Evolutionary conservation across 345 rosid species (phyloP).

Genomic region (Adansonia digitata): DNA sequence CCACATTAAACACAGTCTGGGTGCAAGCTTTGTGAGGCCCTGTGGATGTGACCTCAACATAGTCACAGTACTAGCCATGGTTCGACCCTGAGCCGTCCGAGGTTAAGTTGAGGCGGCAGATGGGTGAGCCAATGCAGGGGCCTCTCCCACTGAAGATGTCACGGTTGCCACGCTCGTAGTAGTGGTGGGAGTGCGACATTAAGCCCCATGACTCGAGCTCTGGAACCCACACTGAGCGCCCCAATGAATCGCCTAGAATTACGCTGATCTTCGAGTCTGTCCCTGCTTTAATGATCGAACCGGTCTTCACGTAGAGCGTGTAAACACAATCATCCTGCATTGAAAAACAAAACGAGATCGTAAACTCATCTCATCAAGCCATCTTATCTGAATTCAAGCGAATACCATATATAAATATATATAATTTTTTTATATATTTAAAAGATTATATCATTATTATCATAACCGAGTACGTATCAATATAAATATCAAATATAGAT

Average conservation of each 20-base stretch:
- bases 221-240: constrained; percentile 26
- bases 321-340: constrained; percentile 25
- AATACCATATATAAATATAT: no score
- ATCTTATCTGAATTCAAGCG: no score
- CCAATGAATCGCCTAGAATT: constrained; percentile 24
- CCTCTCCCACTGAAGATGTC: constrained; percentile 42
- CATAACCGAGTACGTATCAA: no score
- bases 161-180: constrained; percentile 37
- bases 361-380: no score
- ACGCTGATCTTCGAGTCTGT: constrained; percentile 39
- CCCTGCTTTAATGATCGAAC: constrained; percentile 34
- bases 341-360: no score
- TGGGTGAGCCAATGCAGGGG: constrained; percentile 33
- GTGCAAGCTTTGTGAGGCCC: constrained; percentile 30
- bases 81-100: constrained; percentile 39
- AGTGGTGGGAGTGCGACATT: constrained; percentile 36
- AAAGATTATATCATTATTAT: no score
- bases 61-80: constrained; percentile 54
- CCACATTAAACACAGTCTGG: constrained; percentile 29
- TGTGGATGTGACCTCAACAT: constrained; percentile 39
- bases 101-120: constrained; percentile 46
- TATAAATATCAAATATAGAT: no score
- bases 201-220: constrained; percentile 35
- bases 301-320: constrained; percentile 39
- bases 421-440: no score